Evolutionary conservation across 139 green algal species (phyloP), one percentile per base, ranked within the genome.

Genomic region (Protoeuglena noctilucae): DNA sequence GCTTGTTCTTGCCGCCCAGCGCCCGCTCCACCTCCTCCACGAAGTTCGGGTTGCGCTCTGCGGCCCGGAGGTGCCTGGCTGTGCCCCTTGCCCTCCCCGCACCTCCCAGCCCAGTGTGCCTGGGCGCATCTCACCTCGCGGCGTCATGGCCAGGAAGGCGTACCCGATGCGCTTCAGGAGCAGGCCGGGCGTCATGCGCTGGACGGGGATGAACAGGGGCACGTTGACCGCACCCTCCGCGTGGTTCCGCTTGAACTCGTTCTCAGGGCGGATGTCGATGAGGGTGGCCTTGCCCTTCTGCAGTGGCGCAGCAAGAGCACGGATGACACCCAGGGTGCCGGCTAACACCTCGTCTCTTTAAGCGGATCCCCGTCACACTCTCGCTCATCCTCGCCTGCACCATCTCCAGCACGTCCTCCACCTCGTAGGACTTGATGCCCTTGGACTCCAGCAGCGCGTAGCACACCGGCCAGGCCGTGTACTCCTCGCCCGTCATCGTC

Each of bases 161-260:
- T 21, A 21, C 18, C 18, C 40, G 18, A 48, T 21, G 40, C 40
- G 40, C 19, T 48, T 48, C 18, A 48, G 40, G 40, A 21, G 18
- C 18, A 21, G 18, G 40, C 18, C 18, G 18, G 18, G 18, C 18
- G 40, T 48, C 40, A 18, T 48, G 18, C 40, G 18, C 19, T 48
- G 18, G 19, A 48, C n/a, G n/a, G n/a, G n/a, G n/a, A 18, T 18
- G 40, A 48, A 48, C 18, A 48, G 19, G 40, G 40, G 40, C 40
- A 48, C 40, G 40, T 19, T 48, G 40, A 48, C 19, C 40, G 40
- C 40, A 48, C 40, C 40, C 19, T 48, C 40, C 40, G 40, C 40
- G 19, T 48, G 40, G 18, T 19, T 19, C 19, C 19, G 18, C 19
- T 48, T 19, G 40, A 48, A 48, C 18, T 18, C 40, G 18, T 48